Evolutionary conservation across 768 basidiomycete species (phyloP).

Genomic region (Lentinula sp.): DNA sequence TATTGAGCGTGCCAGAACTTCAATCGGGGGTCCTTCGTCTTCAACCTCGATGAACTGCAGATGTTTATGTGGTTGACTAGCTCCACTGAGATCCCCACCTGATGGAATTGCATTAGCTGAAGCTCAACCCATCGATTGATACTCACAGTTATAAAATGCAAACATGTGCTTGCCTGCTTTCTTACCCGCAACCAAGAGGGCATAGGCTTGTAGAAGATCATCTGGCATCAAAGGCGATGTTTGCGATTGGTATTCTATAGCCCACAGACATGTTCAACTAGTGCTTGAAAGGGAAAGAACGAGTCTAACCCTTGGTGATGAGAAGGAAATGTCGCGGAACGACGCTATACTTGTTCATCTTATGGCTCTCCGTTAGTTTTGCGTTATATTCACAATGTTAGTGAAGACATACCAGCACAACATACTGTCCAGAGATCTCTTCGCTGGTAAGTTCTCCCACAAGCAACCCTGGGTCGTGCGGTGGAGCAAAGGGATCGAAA

Average conservation of each 20-base stretch:
- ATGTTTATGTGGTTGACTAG: constrained; percentile 89
- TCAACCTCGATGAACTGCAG: constrained; percentile 76
- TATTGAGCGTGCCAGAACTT: constrained; percentile 53
- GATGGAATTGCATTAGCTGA: background rate
- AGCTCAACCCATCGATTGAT: background rate
- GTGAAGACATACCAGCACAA: constrained; percentile 53
- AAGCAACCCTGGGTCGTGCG: constrained; percentile 71
- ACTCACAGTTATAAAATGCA: constrained; percentile 88
- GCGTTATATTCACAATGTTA: background rate
- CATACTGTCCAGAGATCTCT: constrained; percentile 51
- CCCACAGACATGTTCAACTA: background rate
- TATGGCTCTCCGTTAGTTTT: background rate
- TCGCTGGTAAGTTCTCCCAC: constrained; percentile 71
- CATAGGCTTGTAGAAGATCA: constrained; percentile 74
- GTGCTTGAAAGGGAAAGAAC: background rate
- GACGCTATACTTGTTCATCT: constrained; percentile 88
- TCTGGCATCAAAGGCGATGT: constrained; percentile 71
- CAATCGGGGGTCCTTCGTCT: constrained; percentile 66
- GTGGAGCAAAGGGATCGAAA: constrained; percentile 78
- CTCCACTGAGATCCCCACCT: constrained; percentile 79
- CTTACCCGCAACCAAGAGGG: constrained; percentile 64
- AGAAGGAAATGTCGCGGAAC: constrained; percentile 84
- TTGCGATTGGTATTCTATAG: constrained; percentile 69
- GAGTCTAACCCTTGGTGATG: constrained; percentile 65
- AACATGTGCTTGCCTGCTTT: constrained; percentile 56